These are phyloP conservation scores for Galium porrigens DNA, from an alignment of 305 asterid genomes.

Conservation along the genomic window DNA sequence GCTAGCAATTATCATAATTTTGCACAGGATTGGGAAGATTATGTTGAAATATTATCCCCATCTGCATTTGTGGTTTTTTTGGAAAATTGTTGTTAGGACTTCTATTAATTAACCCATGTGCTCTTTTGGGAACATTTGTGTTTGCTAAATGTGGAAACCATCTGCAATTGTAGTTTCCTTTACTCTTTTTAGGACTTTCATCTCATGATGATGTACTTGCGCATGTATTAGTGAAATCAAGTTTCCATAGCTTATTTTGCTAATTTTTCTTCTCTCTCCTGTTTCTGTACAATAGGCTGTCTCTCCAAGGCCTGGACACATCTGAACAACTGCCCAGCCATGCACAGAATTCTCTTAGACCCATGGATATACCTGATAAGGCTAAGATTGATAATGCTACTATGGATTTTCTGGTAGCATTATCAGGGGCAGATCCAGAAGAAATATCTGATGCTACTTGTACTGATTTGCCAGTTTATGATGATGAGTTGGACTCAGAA, in stretches of 20 bases:
- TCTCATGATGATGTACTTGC: background rate
- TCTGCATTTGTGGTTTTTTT: background rate
- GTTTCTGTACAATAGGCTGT: conserved; percentile 12
- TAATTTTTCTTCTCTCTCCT: conserved; percentile 4
- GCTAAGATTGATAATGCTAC: background rate
- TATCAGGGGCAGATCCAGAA: too few species aligned
- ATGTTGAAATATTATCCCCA: background rate
- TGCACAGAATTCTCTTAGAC: conserved; percentile 17
- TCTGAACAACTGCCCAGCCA: conserved; percentile 23
- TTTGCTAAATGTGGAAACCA: background rate
- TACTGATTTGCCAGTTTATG: too few species aligned
- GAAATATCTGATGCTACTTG: too few species aligned
- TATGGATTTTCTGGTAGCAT: background rate
- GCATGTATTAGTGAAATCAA: too few species aligned
- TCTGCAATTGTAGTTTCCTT: too few species aligned
- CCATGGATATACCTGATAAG: background rate
- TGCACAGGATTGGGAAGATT: background rate
- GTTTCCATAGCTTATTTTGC: background rate
- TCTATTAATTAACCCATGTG: background rate
- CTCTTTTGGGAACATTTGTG: background rate
- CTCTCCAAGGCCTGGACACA: conserved; percentile 19
- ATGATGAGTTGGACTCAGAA: background rate
- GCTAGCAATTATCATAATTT: background rate
- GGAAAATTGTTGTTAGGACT: background rate
- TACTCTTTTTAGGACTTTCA: background rate